Evolutionary conservation across 441 rosid genomes (phyloP).

Genomic region (Flueggea neowawraea): DNA sequence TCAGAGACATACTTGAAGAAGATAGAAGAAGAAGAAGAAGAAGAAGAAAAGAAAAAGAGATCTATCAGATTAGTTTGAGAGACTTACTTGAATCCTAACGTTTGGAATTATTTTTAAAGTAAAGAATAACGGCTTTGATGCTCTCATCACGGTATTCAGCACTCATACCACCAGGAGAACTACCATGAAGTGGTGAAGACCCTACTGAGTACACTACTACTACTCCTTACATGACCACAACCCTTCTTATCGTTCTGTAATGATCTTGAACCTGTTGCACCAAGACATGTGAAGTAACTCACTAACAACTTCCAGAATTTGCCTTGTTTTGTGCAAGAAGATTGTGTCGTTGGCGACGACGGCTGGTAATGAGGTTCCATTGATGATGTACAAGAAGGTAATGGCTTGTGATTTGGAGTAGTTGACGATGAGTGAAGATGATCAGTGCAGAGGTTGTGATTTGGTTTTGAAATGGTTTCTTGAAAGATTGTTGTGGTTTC

Average conservation of each 20-base stretch:
- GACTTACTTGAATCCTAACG: background rate
- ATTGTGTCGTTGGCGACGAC: background rate
- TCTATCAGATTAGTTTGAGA: no score
- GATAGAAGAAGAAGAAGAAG: no score
- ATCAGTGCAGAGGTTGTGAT: no score
- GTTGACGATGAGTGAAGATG: no score
- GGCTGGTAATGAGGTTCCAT: background rate
- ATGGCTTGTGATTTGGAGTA: no score
- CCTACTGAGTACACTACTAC: background rate
- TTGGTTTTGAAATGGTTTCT: no score
- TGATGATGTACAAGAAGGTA: background rate
- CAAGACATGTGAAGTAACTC: background rate
- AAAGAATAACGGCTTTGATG: conserved; percentile 17
- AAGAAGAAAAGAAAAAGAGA: no score
- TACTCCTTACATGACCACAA: background rate
- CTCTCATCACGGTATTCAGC: conserved; percentile 21
- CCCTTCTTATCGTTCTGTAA: background rate
- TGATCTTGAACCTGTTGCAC: background rate
- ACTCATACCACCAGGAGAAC: conserved; percentile 10
- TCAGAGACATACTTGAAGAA: no score
- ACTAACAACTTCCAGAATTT: background rate
- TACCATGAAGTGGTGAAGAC: background rate
- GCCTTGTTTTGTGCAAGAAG: background rate
- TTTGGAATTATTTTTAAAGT: conserved; percentile 20
- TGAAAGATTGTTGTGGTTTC: no score